These are phyloP conservation scores for Trichoderma orchidacearum DNA, from an alignment of 495 filamentous ascomycete species.

Conservation along the genomic window DNA sequence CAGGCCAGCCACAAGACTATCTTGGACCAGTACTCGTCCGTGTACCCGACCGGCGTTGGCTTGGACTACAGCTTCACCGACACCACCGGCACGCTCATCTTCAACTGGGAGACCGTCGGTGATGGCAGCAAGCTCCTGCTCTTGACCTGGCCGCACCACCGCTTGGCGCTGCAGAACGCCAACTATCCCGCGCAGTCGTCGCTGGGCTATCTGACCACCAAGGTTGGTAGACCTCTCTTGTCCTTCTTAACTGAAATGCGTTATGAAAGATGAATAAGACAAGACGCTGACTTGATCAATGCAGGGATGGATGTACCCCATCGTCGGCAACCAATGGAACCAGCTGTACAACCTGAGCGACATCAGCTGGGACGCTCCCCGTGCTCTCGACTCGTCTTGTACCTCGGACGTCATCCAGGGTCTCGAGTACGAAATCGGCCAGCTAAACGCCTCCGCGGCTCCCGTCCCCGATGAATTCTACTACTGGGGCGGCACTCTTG, in stretches of 20 bases:
- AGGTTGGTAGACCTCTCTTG: neutral
- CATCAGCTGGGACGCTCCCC: constrained; percentile 5
- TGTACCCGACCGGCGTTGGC: constrained; percentile 2
- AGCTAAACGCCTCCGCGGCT: neutral
- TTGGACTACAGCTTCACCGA: constrained; percentile 18
- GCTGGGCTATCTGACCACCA: constrained; percentile 4
- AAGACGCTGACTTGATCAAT: neutral
- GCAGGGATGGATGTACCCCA: constrained; percentile 6
- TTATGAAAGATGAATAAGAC: neutral
- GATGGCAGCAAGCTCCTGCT: constrained; percentile 2
- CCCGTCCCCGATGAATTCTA: constrained; percentile 4
- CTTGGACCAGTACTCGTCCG: constrained; percentile 1
- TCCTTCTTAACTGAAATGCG: too few relatives aligned
- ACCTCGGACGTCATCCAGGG: neutral
- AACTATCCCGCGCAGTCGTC: neutral
- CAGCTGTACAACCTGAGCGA: constrained; percentile 4
- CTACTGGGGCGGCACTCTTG: constrained; percentile 6
- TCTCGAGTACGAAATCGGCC: constrained; percentile 3
- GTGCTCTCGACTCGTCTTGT: constrained; percentile 5
- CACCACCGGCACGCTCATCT: constrained; percentile 17
- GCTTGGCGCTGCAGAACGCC: constrained; percentile 1
- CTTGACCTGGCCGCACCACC: constrained; percentile 6
- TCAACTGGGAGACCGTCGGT: constrained; percentile 7
- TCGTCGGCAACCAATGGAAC: constrained; percentile 4
- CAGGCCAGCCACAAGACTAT: constrained; percentile 3